Evolutionary conservation across 148 eudicot species (phyloP), one percentile per base, ranked within the genome.

Genomic region (Chenopodium formosanum): DNA sequence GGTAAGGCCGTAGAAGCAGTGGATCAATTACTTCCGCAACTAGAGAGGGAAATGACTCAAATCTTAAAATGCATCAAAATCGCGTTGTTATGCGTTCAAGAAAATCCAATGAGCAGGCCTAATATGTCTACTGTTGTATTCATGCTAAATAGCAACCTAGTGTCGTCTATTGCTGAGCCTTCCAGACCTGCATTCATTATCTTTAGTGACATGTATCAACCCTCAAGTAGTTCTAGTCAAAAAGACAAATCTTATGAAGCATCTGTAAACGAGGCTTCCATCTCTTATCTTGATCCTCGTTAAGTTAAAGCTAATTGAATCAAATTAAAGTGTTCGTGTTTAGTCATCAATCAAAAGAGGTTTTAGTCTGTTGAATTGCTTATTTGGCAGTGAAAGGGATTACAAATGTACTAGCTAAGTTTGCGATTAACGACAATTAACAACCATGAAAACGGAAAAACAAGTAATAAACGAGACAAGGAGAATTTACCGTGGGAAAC

Each of bases 61-160:
- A 68, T 68, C 4, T 46, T 19, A 1, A 81, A 86, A 81, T 87
- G 86, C 85, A 83, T 85, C 65, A 87, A 87, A 47, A 84, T 84
- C 40, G 89, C 83, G 6, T 58, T 84, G 73, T 47, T 88, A 37
- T 88, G 89, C 16, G 87, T 86, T 12, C 89, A 86, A 85, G 88
- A 80, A 17, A 47, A 80, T 13, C 83, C 69, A 12, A 78, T 44
- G 7, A 80, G 82, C 29, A 85, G 92, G 31, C 92, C 92, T 1
- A 83, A 71, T 1, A 88, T 88, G 85, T 81, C 87, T 29, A 74
- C 81, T 2, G 76, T 88, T 7, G 78, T 67, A 53, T 48, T 84
- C 32, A 88, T 86, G 90, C 82, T 90, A 25, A 76, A 60, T 67
- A 76, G 71, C 63, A 65, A 73, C 10, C 60, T 79, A 31, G 37